phyloP scores from a whole-genome alignment of 768 basidiomycete genomes.

The Cyclocybe aegerita region DNA sequence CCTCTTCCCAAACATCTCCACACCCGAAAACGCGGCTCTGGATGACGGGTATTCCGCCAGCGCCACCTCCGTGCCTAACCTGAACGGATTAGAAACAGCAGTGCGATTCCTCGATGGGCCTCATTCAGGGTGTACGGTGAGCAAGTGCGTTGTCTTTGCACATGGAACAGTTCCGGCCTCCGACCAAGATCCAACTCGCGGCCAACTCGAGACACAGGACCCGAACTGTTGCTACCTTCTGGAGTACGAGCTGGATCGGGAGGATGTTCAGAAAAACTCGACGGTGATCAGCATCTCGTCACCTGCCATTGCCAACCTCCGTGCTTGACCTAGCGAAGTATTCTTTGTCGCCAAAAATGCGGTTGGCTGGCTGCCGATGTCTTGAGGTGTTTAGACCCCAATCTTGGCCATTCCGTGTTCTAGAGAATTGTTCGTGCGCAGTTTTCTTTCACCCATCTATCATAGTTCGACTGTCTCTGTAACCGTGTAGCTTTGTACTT shows the following conservation, averaged over 20 bases:
- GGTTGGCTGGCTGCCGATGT: background rate
- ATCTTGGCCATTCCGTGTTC: too few relatives aligned
- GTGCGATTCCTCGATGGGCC: slow-evolving; percentile 26
- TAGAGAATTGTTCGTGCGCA: too few relatives aligned
- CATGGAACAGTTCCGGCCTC: background rate
- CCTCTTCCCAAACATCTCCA: too few relatives aligned
- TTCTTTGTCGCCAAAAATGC: background rate
- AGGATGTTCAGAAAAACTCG: slow-evolving; percentile 6
- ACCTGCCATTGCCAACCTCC: background rate
- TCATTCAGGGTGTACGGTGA: slow-evolving; percentile 15
- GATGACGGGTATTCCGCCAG: background rate
- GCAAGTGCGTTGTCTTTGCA: slow-evolving; percentile 3
- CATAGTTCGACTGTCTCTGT: too few relatives aligned
- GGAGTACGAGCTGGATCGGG: slow-evolving; percentile 11
- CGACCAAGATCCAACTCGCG: background rate
- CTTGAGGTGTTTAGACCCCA: too few relatives aligned
- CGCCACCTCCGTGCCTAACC: background rate
- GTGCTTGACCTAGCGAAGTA: background rate
- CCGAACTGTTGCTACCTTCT: slow-evolving; percentile 9
- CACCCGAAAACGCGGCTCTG: too few relatives aligned
- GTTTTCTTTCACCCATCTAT: too few relatives aligned
- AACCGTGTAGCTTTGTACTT: too few relatives aligned
- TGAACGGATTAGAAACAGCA: slow-evolving; percentile 3
- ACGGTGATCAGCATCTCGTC: slow-evolving; percentile 24
- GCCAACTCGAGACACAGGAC: background rate